These are phyloP conservation scores for Theobroma grandiflorum DNA, from an alignment of 441 rosid genomes.

Conservation along the genomic window DNA sequence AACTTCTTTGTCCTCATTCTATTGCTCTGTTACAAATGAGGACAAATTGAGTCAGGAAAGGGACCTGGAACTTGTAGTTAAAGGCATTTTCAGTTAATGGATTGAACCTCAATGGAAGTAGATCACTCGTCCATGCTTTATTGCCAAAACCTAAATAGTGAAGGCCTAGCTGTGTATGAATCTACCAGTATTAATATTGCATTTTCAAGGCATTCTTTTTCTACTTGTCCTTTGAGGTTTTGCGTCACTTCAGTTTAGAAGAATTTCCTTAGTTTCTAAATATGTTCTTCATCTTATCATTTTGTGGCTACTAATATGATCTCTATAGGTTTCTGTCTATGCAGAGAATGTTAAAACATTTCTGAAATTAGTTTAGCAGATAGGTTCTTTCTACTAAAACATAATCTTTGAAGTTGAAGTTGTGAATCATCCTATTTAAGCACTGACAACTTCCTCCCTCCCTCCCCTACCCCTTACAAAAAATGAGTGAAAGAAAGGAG, in stretches of 20 bases:
- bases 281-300: neutral
- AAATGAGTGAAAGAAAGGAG: neutral
- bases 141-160: neutral
- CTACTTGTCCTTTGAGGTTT: neutral
- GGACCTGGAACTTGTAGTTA: neutral
- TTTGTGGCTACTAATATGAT: neutral
- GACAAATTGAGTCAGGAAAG: neutral
- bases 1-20: conserved; percentile 3
- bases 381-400: neutral
- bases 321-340: neutral
- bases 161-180: neutral
- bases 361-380: neutral
- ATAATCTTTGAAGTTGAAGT: neutral
- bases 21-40: neutral
- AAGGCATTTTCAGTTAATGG: neutral
- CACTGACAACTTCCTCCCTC: neutral
- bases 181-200: neutral
- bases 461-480: neutral
- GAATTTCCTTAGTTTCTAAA: conserved; percentile 14
- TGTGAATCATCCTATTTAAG: conserved; percentile 6
- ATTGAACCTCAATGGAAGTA: neutral
- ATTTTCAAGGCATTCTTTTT: conserved; percentile 2
- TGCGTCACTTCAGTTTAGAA: neutral
- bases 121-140: neutral
- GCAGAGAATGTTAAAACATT: neutral